Evolutionary conservation across 345 rosid species (phyloP).

Genomic region (Moricandia moricandioides): DNA sequence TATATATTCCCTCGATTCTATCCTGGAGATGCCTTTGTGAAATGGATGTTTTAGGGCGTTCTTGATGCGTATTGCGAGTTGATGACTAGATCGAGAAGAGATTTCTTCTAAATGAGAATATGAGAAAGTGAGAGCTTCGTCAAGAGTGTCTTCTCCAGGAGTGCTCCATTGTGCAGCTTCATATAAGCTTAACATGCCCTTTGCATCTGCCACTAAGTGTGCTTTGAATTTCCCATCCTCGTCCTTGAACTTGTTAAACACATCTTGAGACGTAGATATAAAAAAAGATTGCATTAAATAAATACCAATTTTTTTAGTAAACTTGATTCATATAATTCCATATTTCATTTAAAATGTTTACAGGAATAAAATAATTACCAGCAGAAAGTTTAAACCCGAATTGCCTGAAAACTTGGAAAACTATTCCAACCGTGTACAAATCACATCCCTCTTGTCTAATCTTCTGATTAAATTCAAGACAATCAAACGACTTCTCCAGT

Average conservation of each 20-base stretch:
- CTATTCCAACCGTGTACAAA: too few relatives aligned
- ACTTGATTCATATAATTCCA: background rate
- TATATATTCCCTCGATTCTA: background rate
- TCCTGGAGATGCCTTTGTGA: conserved; percentile 11
- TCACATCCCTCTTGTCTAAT: too few relatives aligned
- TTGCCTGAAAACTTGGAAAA: too few relatives aligned
- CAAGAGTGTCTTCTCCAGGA: conserved; percentile 12
- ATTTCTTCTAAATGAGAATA: background rate
- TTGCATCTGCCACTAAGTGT: background rate
- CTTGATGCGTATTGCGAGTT: conserved; percentile 16
- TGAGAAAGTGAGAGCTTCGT: conserved; percentile 20
- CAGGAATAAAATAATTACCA: background rate
- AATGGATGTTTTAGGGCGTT: conserved; percentile 21
- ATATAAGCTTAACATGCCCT: background rate
- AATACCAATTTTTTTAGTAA: background rate
- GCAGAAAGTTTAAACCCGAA: background rate
- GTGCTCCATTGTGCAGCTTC: background rate
- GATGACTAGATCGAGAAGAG: background rate
- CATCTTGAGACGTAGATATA: conserved; percentile 1
- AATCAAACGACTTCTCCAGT: too few relatives aligned
- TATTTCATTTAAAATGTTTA: background rate
- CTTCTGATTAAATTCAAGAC: too few relatives aligned
- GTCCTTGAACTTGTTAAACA: conserved; percentile 5
- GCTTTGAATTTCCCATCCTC: background rate
- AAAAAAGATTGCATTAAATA: background rate